Evolutionary conservation across 139 green algal genomes (phyloP).

Genomic region (Tetradesmus obliquus): DNA sequence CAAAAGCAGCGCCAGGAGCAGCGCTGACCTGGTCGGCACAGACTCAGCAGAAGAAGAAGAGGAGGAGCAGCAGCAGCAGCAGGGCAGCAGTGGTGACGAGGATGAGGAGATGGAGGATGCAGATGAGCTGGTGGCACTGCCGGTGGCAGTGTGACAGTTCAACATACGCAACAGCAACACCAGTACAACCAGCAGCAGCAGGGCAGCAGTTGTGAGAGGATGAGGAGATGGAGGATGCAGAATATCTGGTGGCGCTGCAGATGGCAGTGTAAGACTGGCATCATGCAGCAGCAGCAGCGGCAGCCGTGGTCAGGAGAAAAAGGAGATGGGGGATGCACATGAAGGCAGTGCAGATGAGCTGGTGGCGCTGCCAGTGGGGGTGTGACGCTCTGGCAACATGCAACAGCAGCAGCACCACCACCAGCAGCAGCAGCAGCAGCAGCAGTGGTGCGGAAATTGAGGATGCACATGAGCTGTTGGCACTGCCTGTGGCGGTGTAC

Average conservation of each 20-base stretch:
- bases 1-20: background rate
- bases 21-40: background rate
- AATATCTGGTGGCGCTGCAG: too few relatives aligned
- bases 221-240: too few relatives aligned
- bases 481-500: background rate
- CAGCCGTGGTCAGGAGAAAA: too few relatives aligned
- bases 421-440: too few relatives aligned
- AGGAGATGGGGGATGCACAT: background rate
- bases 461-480: background rate
- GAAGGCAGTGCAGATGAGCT: background rate
- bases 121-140: background rate
- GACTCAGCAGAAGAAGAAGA: background rate
- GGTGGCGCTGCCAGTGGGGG: background rate
- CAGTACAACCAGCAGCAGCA: background rate
- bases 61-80: background rate
- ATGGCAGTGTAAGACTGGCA: too few relatives aligned
- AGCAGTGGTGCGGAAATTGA: too few relatives aligned
- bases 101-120: background rate
- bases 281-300: too few relatives aligned
- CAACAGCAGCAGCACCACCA: background rate
- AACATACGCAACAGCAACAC: background rate
- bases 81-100: background rate
- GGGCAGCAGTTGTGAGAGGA: too few relatives aligned
- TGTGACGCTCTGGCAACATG: background rate
- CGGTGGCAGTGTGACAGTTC: background rate